These are phyloP conservation scores for Neonectria punicea DNA, from an alignment of 2,329 filamentous ascomycete species.

Conservation along the genomic window DNA sequence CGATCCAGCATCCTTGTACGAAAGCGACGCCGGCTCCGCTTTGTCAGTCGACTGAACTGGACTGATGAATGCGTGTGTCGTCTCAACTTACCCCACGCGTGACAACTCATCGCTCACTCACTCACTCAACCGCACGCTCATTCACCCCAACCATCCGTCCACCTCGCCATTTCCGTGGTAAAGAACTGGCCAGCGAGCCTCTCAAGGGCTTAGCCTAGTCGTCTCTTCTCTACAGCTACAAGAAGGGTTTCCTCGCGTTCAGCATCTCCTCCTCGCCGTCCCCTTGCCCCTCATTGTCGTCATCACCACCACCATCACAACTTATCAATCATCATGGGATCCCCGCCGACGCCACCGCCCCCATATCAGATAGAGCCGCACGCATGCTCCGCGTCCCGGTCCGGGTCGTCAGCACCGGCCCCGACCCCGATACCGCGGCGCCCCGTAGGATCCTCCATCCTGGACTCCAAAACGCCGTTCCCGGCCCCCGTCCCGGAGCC, in stretches of 20 bases:
- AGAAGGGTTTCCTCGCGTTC: neutral
- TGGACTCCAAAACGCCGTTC: conserved; percentile 15
- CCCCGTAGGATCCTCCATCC: conserved; percentile 3
- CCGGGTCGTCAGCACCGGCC: neutral
- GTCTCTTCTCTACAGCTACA: neutral
- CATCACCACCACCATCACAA: conserved; percentile 1
- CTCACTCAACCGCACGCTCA: neutral
- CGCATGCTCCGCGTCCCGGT: neutral
- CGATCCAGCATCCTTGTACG: neutral
- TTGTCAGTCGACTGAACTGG: conserved; percentile 1
- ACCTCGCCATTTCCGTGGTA: neutral
- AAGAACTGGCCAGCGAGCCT: neutral
- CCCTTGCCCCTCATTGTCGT: neutral
- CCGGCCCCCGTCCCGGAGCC: conserved; percentile 2
- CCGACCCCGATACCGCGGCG: neutral
- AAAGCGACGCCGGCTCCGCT: neutral
- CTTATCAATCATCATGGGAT: conserved; percentile 1
- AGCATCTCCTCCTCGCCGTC: neutral
- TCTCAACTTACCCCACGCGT: conserved; percentile 9
- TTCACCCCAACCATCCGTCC: neutral
- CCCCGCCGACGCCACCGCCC: conserved; percentile 23
- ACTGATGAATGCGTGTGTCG: neutral
- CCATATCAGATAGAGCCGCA: conserved; percentile 17
- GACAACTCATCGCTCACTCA: conserved; percentile 2
- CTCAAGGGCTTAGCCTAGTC: neutral